These are phyloP conservation scores for Daldinia sp. DNA, from an alignment of 2,329 filamentous ascomycete genomes.

Conservation along the genomic window DNA sequence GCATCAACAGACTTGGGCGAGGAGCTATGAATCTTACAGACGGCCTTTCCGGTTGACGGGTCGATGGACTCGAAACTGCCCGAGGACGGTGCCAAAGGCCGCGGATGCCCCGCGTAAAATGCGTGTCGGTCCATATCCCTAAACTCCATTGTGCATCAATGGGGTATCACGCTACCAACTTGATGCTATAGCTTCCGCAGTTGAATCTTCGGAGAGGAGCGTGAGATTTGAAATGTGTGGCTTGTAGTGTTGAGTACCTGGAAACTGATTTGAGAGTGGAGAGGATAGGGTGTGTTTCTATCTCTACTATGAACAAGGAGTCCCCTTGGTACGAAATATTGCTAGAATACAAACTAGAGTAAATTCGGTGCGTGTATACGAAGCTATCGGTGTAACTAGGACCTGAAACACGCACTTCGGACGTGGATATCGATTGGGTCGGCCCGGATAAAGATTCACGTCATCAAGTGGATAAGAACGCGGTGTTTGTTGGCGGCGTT, in stretches of 20 bases:
- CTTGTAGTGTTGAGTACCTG: background rate
- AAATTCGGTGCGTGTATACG: background rate
- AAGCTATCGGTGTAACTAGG: conserved; percentile 5
- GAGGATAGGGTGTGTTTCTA: background rate
- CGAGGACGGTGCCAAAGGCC: conserved; percentile 65
- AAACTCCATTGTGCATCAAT: conserved; percentile 35
- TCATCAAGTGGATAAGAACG: conserved; percentile 22
- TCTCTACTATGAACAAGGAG: conserved; percentile 8
- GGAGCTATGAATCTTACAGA: conserved; percentile 77
- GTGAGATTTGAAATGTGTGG: conserved; percentile 1
- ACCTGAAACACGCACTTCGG: conserved; percentile 11
- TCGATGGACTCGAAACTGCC: conserved; percentile 76
- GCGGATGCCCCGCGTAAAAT: conserved; percentile 77
- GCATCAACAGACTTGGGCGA: conserved; percentile 73
- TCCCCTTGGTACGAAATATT: conserved; percentile 8
- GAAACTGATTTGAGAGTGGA: background rate
- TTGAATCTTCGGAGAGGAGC: background rate
- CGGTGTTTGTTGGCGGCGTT: conserved; percentile 6
- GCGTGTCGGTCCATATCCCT: conserved; percentile 62
- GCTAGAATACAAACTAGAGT: conserved; percentile 4
- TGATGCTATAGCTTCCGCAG: too few relatives aligned
- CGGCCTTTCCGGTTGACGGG: conserved; percentile 72
- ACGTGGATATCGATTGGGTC: conserved; percentile 17
- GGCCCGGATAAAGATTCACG: conserved; percentile 27
- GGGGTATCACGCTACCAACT: too few relatives aligned